These are phyloP conservation scores for Gryganskiella cystojenkinii DNA, from an alignment of 192 early-diverging fungal species.

Conservation along the genomic window DNA sequence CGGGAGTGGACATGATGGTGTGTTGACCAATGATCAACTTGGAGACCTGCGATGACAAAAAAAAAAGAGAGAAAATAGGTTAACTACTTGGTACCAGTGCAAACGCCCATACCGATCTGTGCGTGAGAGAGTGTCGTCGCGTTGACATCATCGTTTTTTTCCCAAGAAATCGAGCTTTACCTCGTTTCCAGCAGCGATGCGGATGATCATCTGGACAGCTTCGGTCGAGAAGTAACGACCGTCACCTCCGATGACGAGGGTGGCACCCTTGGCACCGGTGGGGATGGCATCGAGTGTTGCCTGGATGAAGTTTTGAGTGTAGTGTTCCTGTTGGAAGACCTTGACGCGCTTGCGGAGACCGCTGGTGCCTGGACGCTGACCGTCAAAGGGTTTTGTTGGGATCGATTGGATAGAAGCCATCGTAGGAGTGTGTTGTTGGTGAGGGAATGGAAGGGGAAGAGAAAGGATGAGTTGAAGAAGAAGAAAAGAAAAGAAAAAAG, in stretches of 20 bases:
- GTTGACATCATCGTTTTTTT: slow-evolving; percentile 4
- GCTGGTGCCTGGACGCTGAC: slow-evolving; percentile 97
- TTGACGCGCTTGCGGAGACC: slow-evolving; percentile 96
- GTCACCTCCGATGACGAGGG: slow-evolving; percentile 95
- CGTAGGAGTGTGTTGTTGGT: background rate
- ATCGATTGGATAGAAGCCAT: slow-evolving; percentile 59
- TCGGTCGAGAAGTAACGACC: slow-evolving; percentile 91
- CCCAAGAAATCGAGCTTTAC: slow-evolving; percentile 55
- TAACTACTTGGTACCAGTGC: background rate
- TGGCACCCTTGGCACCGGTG: slow-evolving; percentile 76
- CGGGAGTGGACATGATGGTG: slow-evolving; percentile 95
- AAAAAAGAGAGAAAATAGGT: background rate
- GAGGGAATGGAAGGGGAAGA: background rate
- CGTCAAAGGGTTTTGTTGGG: slow-evolving; percentile 81
- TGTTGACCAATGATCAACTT: slow-evolving; percentile 93
- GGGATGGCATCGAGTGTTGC: slow-evolving; percentile 89
- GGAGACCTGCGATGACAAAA: slow-evolving; percentile 62
- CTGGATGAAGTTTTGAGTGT: slow-evolving; percentile 98
- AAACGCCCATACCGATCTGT: too few relatives aligned
- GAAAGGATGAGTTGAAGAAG: background rate
- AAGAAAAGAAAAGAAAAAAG: background rate
- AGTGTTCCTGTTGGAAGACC: slow-evolving; percentile 94
- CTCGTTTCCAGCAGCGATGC: slow-evolving; percentile 84
- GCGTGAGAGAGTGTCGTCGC: slow-evolving; percentile 8
- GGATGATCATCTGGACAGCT: slow-evolving; percentile 89